Evolutionary conservation across 164 flowering plant species (phyloP).

Genomic region (Sedum album): DNA sequence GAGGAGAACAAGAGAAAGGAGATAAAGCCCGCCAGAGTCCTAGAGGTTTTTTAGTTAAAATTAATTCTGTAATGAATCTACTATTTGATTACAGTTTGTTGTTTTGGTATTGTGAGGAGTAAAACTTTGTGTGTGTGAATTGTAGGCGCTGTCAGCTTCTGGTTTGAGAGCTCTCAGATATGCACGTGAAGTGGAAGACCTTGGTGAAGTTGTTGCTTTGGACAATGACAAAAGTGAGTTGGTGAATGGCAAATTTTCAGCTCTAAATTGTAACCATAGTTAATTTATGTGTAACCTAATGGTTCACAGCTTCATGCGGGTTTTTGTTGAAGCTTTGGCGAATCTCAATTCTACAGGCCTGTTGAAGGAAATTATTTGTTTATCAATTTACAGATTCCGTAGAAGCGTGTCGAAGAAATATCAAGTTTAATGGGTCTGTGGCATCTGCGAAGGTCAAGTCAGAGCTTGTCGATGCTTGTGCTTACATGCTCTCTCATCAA

Average conservation of each 20-base stretch:
- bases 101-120: neutral
- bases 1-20: conserved; percentile 38
- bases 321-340: neutral
- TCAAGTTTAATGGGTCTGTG: conserved; percentile 89
- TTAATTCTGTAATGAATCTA: neutral
- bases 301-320: neutral
- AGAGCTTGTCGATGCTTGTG: conserved; percentile 85
- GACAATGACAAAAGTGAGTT: conserved; percentile 86
- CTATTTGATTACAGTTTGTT: neutral
- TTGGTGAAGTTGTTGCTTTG: conserved; percentile 85
- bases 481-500: conserved; percentile 83
- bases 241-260: neutral
- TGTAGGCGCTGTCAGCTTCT: conserved; percentile 90
- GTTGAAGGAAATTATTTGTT: neutral
- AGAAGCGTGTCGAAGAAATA: conserved; percentile 90
- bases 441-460: conserved; percentile 84
- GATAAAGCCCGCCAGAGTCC: conserved; percentile 73
- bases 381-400: conserved; percentile 53
- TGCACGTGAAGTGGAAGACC: conserved; percentile 90
- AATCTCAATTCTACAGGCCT: neutral
- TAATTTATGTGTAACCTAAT: neutral
- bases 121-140: neutral
- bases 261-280: neutral
- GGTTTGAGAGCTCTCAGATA: conserved; percentile 94
- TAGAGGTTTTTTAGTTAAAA: conserved; percentile 52